Evolutionary conservation across 73 alveolate species (phyloP), one percentile per base, ranked within the genome.

Genomic region (Halteria grandinella): DNA sequence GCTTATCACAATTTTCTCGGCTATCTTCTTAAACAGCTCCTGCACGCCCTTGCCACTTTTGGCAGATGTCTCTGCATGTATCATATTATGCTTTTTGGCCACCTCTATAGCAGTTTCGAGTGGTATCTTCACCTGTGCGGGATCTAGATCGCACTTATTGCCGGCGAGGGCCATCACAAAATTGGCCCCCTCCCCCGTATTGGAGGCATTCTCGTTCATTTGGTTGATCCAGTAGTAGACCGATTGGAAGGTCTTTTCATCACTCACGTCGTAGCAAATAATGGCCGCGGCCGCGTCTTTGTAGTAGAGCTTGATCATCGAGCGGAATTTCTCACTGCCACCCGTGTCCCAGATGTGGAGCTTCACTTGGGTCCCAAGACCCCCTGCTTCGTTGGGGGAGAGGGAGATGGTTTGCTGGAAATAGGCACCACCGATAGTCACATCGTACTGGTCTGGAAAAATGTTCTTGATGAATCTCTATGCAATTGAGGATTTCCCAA

Each of bases 341-440:
- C 96, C 98, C 6, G 98, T 93, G 50, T 93, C 98, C 98, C 98
- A 93, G 32, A 93, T 91, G 70, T 92, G 98, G 44, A 92, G 71
- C 71, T 92, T 92, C 20, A 89, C 59, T 59, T 85, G 74, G 70
- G 81, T 76, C 34, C 86, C 54, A 39, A n/a, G n/a, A n/a, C n/a
- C n/a, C 74, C 83, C n/a, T 44, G 20, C 21, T 21, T 54, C 55
- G 54, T 29, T 52, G 8, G 55, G 23, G 7, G 7, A 20, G 45
- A 83, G 70, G 33, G 87, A 74, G 29, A 84, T 84, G 32, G 77
- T 76, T 71, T 84, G 75, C 85, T 89, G 86, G 51, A 69, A 36
- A 55, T 84, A 89, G 40, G 93, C 89, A 2, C 91, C 93, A 6
- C 96, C 96, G 0, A 89, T 83, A 31, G 96, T 89, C 23, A 85